phyloP scores from a whole-genome alignment of 1,284 basidiomycete species.

The Agroathelia rolfsii region DNA sequence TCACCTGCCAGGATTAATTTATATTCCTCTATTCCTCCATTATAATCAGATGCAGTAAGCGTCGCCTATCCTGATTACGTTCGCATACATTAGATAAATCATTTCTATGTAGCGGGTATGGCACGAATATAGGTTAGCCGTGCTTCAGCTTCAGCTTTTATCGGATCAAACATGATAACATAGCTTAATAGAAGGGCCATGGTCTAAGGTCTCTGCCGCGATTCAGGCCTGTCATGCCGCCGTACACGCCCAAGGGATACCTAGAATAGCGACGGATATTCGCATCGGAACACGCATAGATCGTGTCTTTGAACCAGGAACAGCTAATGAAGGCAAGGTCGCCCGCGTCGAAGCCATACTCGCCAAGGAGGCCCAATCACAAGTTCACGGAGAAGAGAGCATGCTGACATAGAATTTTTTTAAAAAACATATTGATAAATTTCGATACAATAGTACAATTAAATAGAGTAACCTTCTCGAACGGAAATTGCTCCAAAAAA shows the following conservation, averaged over 20 bases:
- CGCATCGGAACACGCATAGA: conserved; percentile 86
- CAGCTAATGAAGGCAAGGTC: conserved; percentile 71
- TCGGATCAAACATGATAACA: background rate
- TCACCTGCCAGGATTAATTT: conserved; percentile 2
- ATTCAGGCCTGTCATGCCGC: conserved; percentile 86
- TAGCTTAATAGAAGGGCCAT: conserved; percentile 61
- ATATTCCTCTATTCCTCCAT: conserved; percentile 10
- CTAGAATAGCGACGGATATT: conserved; percentile 78
- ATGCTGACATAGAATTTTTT: too few relatives aligned
- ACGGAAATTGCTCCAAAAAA: too few relatives aligned
- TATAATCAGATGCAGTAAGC: conserved; percentile 62
- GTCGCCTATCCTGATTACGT: conserved; percentile 2
- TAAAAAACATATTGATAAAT: too few relatives aligned
- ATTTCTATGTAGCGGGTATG: conserved; percentile 58
- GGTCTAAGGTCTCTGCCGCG: conserved; percentile 69
- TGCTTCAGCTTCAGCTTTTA: conserved; percentile 1
- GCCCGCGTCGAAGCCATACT: conserved; percentile 72
- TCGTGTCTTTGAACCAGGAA: conserved; percentile 49
- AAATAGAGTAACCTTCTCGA: too few relatives aligned
- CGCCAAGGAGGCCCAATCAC: conserved; percentile 29
- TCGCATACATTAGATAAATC: conserved; percentile 43
- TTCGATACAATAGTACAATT: too few relatives aligned
- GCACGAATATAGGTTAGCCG: conserved; percentile 71
- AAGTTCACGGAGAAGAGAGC: too few relatives aligned
- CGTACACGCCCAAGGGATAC: conserved; percentile 69